Percentiles rank a stretch among this genome's conserved stretches.
Evolutionary conservation across 192 early-diverging fungal genomes (phyloP).

Genomic region (Coemansia sp.): DNA sequence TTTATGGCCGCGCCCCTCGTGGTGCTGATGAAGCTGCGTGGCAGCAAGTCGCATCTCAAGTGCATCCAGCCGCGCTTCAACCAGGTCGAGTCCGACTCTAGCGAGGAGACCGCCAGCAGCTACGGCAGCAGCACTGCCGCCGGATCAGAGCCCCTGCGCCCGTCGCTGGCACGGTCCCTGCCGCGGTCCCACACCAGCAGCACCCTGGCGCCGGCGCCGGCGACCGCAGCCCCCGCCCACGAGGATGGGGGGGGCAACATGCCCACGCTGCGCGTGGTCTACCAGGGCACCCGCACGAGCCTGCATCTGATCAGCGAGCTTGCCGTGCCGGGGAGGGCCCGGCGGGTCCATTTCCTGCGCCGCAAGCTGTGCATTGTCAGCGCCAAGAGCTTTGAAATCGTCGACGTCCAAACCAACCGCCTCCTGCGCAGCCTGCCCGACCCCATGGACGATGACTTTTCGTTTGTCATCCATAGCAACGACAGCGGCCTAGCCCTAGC

Average conservation of each 20-base stretch:
- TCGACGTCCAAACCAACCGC: conserved; percentile 60
- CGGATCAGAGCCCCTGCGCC: not conserved
- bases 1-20: conserved; percentile 39
- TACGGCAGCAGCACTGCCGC: not conserved
- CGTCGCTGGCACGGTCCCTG: not conserved
- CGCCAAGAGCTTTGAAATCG: conserved; percentile 89
- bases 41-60: conserved; percentile 51
- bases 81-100: conserved; percentile 7
- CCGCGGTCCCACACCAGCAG: not conserved
- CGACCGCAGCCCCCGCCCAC: not conserved
- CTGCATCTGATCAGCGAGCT: conserved; percentile 49
- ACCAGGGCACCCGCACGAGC: conserved; percentile 19
- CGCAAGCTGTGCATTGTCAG: conserved; percentile 87
- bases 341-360: conserved; percentile 76
- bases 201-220: not conserved
- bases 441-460: conserved; percentile 51
- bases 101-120: conserved; percentile 12
- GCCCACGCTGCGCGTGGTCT: conserved; percentile 31
- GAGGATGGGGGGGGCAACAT: not conserved
- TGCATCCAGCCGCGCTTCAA: conserved; percentile 43
- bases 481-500: conserved; percentile 40
- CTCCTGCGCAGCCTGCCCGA: conserved; percentile 38
- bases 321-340: conserved; percentile 56
- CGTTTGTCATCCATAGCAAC: conserved; percentile 26
- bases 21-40: conserved; percentile 46